These are phyloP conservation scores for Ophiostoma ips DNA, from an alignment of 2,329 filamentous ascomycete genomes.

Conservation along the genomic window DNA sequence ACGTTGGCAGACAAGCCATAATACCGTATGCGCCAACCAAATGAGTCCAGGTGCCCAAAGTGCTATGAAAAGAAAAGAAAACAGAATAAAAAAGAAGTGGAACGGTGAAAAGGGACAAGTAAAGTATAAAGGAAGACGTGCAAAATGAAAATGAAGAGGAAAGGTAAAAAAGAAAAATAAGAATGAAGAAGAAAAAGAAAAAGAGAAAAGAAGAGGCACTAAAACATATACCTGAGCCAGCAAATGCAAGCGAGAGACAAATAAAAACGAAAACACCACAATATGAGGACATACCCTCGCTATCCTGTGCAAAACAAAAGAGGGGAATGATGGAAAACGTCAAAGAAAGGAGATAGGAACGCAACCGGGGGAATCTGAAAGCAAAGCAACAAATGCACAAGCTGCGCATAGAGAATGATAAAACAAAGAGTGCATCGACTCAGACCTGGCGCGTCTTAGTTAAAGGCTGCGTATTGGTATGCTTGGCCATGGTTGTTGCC, in stretches of 20 bases:
- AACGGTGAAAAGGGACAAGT: neutral
- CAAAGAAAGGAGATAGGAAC: neutral
- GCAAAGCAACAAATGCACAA: neutral
- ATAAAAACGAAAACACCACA: neutral
- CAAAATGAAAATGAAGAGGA: neutral
- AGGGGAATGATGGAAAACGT: neutral
- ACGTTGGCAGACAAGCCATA: constrained; percentile 1
- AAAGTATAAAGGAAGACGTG: neutral
- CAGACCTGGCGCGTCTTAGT: neutral
- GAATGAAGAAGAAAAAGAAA: neutral
- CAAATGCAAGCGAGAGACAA: neutral
- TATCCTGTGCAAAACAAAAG: neutral
- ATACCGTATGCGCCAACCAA: constrained; percentile 1
- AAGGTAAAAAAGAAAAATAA: neutral
- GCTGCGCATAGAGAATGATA: neutral
- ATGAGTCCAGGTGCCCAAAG: neutral
- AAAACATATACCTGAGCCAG: no score
- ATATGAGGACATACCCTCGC: neutral
- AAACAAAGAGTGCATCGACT: neutral
- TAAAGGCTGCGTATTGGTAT: neutral
- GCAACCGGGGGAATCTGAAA: neutral
- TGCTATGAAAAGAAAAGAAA: neutral
- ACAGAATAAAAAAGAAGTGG: neutral
- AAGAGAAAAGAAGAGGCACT: no score
- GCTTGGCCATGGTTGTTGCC: no score